A percentile compares a stretch with the other conserved stretches of the same genome.
Conservation (phyloP, 2,329 filamentous ascomycete genomes). For the Fusarium circinatum region DNA sequence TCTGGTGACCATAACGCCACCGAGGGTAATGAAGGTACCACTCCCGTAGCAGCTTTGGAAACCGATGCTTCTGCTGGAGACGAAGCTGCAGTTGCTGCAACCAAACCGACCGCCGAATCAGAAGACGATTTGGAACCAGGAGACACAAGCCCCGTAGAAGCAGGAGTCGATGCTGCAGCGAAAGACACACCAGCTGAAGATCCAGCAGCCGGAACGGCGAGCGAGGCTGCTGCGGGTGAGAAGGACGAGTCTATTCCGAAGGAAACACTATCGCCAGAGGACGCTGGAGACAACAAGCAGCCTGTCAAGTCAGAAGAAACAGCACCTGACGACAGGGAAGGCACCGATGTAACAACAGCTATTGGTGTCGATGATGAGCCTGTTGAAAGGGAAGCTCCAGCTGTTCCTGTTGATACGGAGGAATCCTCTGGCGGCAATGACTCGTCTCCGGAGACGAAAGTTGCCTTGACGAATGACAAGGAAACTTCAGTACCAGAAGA, state of each 20-base stretch:
- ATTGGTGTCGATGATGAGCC: background rate
- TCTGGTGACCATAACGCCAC: background rate
- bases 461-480: background rate
- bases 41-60: background rate
- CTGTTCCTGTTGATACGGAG: background rate
- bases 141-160: background rate
- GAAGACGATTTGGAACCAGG: background rate
- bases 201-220: background rate
- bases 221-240: background rate
- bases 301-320: slow-evolving; percentile 1
- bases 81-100: background rate
- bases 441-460: background rate
- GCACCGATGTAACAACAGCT: background rate
- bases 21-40: background rate
- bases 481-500: background rate
- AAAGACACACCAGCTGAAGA: background rate
- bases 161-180: background rate
- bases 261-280: background rate
- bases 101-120: background rate
- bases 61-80: background rate
- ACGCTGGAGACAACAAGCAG: background rate
- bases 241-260: background rate
- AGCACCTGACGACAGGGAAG: background rate
- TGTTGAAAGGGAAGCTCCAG: background rate
- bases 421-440: background rate